Base-by-base conservation (phyloP, 2,329 filamentous ascomycete species). In the Colletotrichum liriopes region DNA sequence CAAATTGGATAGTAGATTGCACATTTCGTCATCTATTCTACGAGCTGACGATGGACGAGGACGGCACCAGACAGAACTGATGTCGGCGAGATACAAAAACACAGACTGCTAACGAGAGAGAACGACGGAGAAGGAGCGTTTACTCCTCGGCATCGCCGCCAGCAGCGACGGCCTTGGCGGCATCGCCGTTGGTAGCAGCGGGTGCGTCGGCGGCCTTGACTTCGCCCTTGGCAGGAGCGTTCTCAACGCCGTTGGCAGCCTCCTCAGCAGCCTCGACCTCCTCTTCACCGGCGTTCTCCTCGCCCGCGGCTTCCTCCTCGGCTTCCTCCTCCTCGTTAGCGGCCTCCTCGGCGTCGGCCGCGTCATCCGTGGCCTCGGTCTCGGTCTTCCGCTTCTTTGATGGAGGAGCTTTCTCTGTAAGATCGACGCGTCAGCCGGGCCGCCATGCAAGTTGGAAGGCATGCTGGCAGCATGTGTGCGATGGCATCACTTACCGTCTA, bases 341-440 rank as follows among this genome's bases (percentile, higher is more conserved):
- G 77, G 5, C 75, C 35, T n/a, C 62, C n/a, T 65, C 45, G 39
- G 51, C 51, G 39, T 77, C 79, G 29, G 77, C 78, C n/a, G 77
- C 82, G 20, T 82, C 77, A 26, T 73, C 78, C 29, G 73, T 73
- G 14, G 78, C 76, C 35, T 78, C 79, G 32, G 80, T 76, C 67
- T 76, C 79, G 35, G 84, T 86, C 84, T 87, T 88, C 76, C 82
- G 83, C 81, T 87, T 88, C 82, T 88, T 88, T 68, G 83, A 84
- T 47, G 86, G 86, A 60, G 85, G 86, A 65, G 82, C 82, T 72
- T 82, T 78, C 65, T 79, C 81, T 84, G 74, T 12, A 37, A 2
- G 32, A 5, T 3, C 29, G 20, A 41, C 29, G 5, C 35, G 66
- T 65, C 7, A 74, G 68, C 51, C 37, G 5, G 59, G 51, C 23